Evolutionary conservation across 2,329 filamentous ascomycete species (phyloP).

Genomic region (Penicillium rolfsii): DNA sequence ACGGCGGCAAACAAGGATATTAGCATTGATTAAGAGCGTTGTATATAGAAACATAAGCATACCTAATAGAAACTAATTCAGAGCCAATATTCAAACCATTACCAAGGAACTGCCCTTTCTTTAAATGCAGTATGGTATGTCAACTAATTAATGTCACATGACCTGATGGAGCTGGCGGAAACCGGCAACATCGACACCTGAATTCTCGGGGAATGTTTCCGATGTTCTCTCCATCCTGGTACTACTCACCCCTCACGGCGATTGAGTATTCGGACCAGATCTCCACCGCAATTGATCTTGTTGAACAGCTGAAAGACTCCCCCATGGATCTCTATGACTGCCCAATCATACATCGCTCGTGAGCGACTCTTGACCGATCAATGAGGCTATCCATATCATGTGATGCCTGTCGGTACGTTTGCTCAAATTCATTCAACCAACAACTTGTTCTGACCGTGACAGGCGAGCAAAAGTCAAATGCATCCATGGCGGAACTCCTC

Average conservation of each 20-base stretch:
- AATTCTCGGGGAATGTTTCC: background rate
- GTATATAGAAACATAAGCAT: slow-evolving; percentile 1
- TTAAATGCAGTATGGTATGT: background rate
- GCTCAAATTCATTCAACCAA: background rate
- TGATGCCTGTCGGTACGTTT: slow-evolving; percentile 38
- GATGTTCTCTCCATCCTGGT: slow-evolving; percentile 2
- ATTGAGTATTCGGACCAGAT: background rate
- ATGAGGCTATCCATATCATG: slow-evolving; percentile 45
- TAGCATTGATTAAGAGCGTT: slow-evolving; percentile 4
- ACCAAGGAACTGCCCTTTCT: background rate
- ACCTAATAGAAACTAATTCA: background rate
- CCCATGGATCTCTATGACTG: background rate
- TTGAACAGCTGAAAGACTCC: background rate
- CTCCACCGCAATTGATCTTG: background rate
- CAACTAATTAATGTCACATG: background rate
- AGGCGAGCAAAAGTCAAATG: slow-evolving; percentile 45
- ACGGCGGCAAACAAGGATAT: slow-evolving; percentile 24
- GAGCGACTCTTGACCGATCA: slow-evolving; percentile 2
- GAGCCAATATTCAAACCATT: background rate
- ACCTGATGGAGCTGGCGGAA: background rate
- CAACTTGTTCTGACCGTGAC: background rate
- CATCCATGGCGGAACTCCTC: slow-evolving; percentile 39
- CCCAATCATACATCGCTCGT: background rate
- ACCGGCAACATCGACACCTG: background rate
- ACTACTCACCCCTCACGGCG: background rate